A percentile compares a stretch with the other conserved stretches of the same genome.
These are phyloP conservation scores for Colletotrichum godetiae DNA, from an alignment of 2,329 filamentous ascomycete genomes.

Conservation along the genomic window DNA sequence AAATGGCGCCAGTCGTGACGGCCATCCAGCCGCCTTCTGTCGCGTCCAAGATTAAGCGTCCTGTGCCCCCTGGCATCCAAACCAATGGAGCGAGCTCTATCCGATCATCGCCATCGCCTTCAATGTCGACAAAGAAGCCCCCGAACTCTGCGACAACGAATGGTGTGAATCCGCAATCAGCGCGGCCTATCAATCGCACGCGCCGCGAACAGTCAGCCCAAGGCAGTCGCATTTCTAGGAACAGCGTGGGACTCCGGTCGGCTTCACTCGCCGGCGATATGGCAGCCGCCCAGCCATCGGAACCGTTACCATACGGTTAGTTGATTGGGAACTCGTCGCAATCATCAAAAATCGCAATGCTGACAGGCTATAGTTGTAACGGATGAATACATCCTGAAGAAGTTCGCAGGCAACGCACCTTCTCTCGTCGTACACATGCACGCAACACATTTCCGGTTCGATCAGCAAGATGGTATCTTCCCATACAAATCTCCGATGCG, in stretches of 20 bases:
- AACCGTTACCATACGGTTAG: conserved; percentile 66
- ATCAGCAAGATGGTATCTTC: conserved; percentile 93
- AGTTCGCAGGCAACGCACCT: conserved; percentile 79
- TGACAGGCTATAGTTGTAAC: conserved; percentile 70
- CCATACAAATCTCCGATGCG: conserved; percentile 93
- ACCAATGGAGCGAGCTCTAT: conserved; percentile 70
- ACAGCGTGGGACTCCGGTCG: conserved; percentile 61
- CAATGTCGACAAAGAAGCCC: conserved; percentile 66
- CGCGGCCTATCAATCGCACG: conserved; percentile 66
- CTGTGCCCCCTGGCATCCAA: conserved; percentile 73
- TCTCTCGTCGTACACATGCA: conserved; percentile 91
- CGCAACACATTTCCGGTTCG: conserved; percentile 88
- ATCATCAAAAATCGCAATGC: conserved; percentile 27
- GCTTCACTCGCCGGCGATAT: conserved; percentile 60
- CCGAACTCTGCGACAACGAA: conserved; percentile 54
- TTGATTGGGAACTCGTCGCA: not conserved
- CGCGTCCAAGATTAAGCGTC: conserved; percentile 74
- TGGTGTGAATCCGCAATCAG: conserved; percentile 52
- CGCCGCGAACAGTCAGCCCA: conserved; percentile 67
- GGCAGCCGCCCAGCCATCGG: conserved; percentile 48
- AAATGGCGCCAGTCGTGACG: conserved; percentile 68
- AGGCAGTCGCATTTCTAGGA: conserved; percentile 60
- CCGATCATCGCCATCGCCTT: conserved; percentile 70
- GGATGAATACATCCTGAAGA: conserved; percentile 83
- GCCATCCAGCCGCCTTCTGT: conserved; percentile 55